Conservation (phyloP, 2,329 filamentous ascomycete genomes). For the Arthrobotrys entomopaga region DNA sequence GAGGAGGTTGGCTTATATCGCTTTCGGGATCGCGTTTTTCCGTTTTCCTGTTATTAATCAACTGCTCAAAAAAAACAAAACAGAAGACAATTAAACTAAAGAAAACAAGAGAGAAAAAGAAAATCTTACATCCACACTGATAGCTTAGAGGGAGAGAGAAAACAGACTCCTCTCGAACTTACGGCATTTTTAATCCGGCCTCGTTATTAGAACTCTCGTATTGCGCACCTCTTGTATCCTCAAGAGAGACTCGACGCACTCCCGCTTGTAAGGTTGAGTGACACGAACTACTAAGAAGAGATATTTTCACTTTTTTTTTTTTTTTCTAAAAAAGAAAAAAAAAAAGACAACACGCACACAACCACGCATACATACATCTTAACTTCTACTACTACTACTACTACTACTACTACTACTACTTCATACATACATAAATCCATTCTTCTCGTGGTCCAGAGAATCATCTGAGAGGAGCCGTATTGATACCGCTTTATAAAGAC, state of each 20-base stretch:
- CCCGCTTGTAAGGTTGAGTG: slow-evolving; percentile 56
- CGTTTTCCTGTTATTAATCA: slow-evolving; percentile 55
- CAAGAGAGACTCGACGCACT: slow-evolving; percentile 52
- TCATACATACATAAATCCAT: slow-evolving; percentile 43
- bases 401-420: slow-evolving; percentile 31
- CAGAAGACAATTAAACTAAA: slow-evolving; percentile 46
- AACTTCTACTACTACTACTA: slow-evolving; percentile 15
- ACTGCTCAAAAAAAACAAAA: slow-evolving; percentile 23
- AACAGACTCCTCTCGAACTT: slow-evolving; percentile 43
- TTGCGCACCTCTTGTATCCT: slow-evolving; percentile 45
- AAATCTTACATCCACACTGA: slow-evolving; percentile 35
- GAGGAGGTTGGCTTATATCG: slow-evolving; percentile 42
- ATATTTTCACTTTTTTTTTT: slow-evolving; percentile 10
- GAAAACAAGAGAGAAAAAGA: slow-evolving; percentile 23
- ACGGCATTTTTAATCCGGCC: slow-evolving; percentile 36
- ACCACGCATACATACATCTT: slow-evolving; percentile 4
- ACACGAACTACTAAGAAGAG: slow-evolving; percentile 35
- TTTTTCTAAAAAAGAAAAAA: too few species aligned
- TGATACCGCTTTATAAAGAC: slow-evolving; percentile 36
- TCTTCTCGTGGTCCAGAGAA: slow-evolving; percentile 45
- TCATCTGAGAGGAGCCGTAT: slow-evolving; percentile 47
- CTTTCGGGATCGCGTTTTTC: slow-evolving; percentile 52
- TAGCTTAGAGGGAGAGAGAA: slow-evolving; percentile 27
- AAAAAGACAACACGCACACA: slow-evolving; percentile 26
- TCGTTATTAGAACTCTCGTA: slow-evolving; percentile 46